These are phyloP conservation scores for Ulota crispa DNA, from an alignment of 225 moss, liverwort and hornwort genomes.

Conservation along the genomic window DNA sequence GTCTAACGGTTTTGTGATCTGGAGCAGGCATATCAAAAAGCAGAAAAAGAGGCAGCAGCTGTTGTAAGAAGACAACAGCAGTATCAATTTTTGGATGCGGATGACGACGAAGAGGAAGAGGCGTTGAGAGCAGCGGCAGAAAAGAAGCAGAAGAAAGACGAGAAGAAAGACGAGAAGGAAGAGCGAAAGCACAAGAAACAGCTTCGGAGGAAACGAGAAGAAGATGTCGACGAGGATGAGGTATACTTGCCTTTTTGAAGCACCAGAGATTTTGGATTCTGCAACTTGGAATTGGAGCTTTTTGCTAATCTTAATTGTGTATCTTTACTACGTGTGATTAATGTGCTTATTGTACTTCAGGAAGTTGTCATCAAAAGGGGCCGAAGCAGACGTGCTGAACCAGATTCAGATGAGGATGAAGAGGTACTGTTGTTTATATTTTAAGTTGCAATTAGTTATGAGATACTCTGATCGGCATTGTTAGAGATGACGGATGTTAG, in stretches of 20 bases:
- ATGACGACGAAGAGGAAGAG: constrained; percentile 74
- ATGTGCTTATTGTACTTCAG: constrained; percentile 27
- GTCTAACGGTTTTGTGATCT: constrained; percentile 6
- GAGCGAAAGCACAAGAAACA: constrained; percentile 59
- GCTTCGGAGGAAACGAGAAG: constrained; percentile 69
- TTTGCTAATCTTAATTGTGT: constrained; percentile 1
- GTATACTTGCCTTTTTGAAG: constrained; percentile 32
- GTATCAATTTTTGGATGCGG: constrained; percentile 78
- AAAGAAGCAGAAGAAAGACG: constrained; percentile 37
- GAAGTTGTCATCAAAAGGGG: constrained; percentile 65
- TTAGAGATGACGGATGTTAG: background rate
- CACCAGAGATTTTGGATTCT: background rate
- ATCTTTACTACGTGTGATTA: background rate
- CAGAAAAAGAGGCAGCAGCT: constrained; percentile 77
- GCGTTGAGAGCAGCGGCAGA: constrained; percentile 29
- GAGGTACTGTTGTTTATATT: constrained; percentile 43
- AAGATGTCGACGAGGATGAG: constrained; percentile 75
- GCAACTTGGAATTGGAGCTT: constrained; percentile 20
- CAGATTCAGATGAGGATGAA: constrained; percentile 68
- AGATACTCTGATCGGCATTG: background rate
- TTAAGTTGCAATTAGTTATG: background rate
- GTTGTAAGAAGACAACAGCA: constrained; percentile 72
- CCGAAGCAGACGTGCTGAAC: constrained; percentile 51
- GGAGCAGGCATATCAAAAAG: constrained; percentile 68
- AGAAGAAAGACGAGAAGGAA: constrained; percentile 48